Evolutionary conservation across 805 yeast genomes (phyloP).

Genomic region (Candida sonorensis): DNA sequence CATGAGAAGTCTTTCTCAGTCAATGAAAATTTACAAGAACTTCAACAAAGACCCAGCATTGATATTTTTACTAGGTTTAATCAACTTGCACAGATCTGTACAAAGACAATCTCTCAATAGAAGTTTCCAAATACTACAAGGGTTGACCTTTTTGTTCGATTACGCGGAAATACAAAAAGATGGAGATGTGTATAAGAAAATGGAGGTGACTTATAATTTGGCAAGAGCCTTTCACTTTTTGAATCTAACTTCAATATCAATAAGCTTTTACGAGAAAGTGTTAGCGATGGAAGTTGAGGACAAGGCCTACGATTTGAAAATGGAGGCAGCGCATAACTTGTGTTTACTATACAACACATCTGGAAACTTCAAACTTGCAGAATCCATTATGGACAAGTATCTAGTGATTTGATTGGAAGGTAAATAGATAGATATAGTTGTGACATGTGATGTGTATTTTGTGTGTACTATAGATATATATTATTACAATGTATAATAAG

Average conservation of each 20-base stretch:
- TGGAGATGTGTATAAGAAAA: conserved; percentile 42
- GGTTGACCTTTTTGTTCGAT: conserved; percentile 69
- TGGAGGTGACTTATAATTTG: conserved; percentile 76
- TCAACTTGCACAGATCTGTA: conserved; percentile 85
- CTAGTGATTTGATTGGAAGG: conserved; percentile 39
- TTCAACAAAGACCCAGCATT: conserved; percentile 75
- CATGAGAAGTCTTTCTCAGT: conserved; percentile 73
- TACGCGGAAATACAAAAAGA: conserved; percentile 43
- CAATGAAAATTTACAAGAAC: conserved; percentile 60
- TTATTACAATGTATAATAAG: too few species aligned
- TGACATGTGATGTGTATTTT: too few species aligned
- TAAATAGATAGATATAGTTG: too few species aligned
- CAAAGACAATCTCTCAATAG: conserved; percentile 83
- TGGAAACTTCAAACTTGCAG: conserved; percentile 65
- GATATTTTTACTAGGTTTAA: conserved; percentile 65
- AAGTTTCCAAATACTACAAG: conserved; percentile 83
- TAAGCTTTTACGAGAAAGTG: conserved; percentile 66
- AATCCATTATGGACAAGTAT: conserved; percentile 56
- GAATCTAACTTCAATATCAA: conserved; percentile 70
- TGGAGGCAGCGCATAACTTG: conserved; percentile 84
- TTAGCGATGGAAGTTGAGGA: conserved; percentile 43
- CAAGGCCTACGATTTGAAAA: conserved; percentile 41
- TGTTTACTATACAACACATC: conserved; percentile 66
- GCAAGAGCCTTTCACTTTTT: conserved; percentile 82
- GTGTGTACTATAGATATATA: too few species aligned